Base-by-base conservation (phyloP, 2,329 filamentous ascomycete species). In the Trichophyton equinum region DNA sequence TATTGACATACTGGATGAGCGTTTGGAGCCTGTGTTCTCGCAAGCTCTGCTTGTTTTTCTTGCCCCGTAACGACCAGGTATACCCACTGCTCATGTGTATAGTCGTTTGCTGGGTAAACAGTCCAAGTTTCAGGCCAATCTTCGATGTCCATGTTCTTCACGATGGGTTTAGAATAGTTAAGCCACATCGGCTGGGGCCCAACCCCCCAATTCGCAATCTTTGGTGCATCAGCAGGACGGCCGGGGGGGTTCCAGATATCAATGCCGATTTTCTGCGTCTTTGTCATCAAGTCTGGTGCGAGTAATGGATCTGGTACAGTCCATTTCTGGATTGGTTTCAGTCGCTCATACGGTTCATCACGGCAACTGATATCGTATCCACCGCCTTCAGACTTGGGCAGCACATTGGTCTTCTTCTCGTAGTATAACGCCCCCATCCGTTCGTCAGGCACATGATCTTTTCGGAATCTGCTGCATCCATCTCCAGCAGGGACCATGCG, bases 371-470 rank as follows among this genome's bases (percentile, higher is more conserved):
- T 60, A 25, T 64, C 69, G 27, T 57, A 49, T 30, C 62, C 42
- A n/a, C 30, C 68, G 5, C 62, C 44, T 0, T 38, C 63, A n/a
- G 68, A 69, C 0, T 63, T 64, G 3, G 69, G 67, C 6, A 61
- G 59, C 3, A 38, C 56, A 18, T 63, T 62, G 1, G 51, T 57
- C 36, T 63, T 60, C 4, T 61, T 63, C 40, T 51, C 59, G 53
- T 78, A 78, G 62, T 75, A 74, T 2, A 83, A 66, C 49, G 83
- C 79, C 1, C 79, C 81, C 58, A 70, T 75, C 65, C 81, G 79
- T 64, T 79, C 76, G 55, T 74, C 69, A 0, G 68, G 60, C 36
- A 69, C 76, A 25, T 67, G 67, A 53, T 77, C 79, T 2, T 70
- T 65, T 15, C 59, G 57, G 18, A 61, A 63, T n/a, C 38, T 59